phyloP scores from a whole-genome alignment of 495 filamentous ascomycete species.

The Daldinia grandis region DNA sequence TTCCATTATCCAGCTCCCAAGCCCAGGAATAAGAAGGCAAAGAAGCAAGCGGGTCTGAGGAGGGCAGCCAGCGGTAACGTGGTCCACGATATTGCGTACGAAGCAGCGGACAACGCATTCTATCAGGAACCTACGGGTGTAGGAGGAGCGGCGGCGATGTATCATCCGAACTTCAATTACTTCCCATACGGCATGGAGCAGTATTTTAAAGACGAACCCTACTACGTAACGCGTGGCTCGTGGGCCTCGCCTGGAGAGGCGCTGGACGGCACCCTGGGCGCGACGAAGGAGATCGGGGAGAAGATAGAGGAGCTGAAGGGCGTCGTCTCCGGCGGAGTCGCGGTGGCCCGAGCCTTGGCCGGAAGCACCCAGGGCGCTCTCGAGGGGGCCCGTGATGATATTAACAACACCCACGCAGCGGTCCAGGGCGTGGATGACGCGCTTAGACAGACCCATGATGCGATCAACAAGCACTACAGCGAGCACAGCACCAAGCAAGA shows the following conservation, averaged over 20 bases:
- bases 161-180: constrained; percentile 13
- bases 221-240: constrained; percentile 19
- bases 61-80: constrained; percentile 4
- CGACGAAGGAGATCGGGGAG: constrained; percentile 22
- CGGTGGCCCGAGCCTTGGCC: constrained; percentile 29
- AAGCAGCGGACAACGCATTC: constrained; percentile 4
- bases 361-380: constrained; percentile 26
- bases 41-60: background rate
- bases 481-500: constrained; percentile 35
- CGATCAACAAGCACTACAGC: constrained; percentile 33
- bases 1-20: constrained; percentile 28
- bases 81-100: background rate
- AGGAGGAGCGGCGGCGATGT: background rate
- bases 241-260: constrained; percentile 25
- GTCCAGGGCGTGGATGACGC: constrained; percentile 33
- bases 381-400: constrained; percentile 14
- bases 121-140: background rate
- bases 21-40: constrained; percentile 27
- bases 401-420: constrained; percentile 28
- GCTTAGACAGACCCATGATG: constrained; percentile 31
- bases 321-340: constrained; percentile 25
- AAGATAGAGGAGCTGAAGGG: constrained; percentile 36
- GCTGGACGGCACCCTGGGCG: constrained; percentile 6
- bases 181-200: constrained; percentile 18
- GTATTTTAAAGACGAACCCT: constrained; percentile 14